These are phyloP conservation scores for Salix suchowensis DNA, from an alignment of 345 rosid species.

Conservation along the genomic window DNA sequence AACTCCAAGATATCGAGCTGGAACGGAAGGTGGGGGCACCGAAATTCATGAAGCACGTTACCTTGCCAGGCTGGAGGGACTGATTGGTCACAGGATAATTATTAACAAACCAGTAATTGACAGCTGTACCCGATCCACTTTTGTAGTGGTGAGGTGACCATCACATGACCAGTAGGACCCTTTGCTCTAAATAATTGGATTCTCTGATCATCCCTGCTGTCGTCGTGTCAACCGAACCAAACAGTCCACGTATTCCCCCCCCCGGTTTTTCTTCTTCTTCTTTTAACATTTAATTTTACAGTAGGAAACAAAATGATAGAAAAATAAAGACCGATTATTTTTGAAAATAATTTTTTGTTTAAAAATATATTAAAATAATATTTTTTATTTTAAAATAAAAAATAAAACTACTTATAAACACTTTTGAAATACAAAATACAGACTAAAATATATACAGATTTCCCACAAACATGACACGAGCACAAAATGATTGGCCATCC, in stretches of 20 bases:
- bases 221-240: background rate
- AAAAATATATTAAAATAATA: no score
- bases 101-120: constrained; percentile 10
- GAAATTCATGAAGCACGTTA: background rate
- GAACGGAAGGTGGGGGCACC: background rate
- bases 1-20: background rate
- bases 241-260: background rate
- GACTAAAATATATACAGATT: no score
- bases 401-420: no score
- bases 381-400: no score
- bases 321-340: background rate
- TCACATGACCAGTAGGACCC: background rate
- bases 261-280: no score
- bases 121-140: constrained; percentile 13
- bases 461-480: no score
- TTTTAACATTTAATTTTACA: no score
- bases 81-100: constrained; percentile 9
- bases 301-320: background rate
- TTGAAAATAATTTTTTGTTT: no score
- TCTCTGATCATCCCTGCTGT: background rate
- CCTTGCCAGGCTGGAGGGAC: constrained; percentile 18
- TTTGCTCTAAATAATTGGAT: background rate
- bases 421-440: no score
- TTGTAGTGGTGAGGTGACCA: constrained; percentile 4
- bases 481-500: no score